Evolutionary conservation across 1,284 basidiomycete species (phyloP), one percentile per base, ranked within the genome.

Genomic region (Heterobasidion irregulare): DNA sequence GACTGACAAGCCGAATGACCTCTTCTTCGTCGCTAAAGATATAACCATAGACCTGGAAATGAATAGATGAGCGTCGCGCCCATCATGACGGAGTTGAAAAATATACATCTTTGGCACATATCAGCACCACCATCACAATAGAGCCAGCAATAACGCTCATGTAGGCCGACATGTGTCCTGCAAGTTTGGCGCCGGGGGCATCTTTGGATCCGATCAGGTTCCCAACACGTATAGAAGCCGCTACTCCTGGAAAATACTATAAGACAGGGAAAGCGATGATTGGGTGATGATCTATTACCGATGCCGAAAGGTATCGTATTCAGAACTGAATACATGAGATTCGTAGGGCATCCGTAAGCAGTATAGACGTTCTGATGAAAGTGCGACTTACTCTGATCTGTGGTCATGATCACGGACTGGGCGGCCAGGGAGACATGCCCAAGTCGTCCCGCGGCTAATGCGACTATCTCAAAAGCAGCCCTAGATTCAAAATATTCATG

Each of bases 381-480:
- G 46, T 10, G 41, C n/a, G 38, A 62, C 71, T 57, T 58, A 85
- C 86, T 83, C 68, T 90, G 87, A 64, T 90, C 88, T 10, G 83
- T 80, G n/a, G 88, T 90, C 84, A 90, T 89, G 57, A 90, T 88
- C 45, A 89, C 82, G 0, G 84, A 84, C 64, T 91, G 87, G 2
- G 85, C 85, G 4, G 84, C 86, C 16, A 90, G 74, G 1, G 86
- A 72, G 41, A 85, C 65, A n/a, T 77, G 63, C 8, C 86, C 86
- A 1, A 91, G 71, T 18, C 79, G 73, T 15, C 85, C 86, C 8
- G 88, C 87, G n/a, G 84, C 84, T 18, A 89, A 69, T 5, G 86
- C 87, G 7, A 89, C 88, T 45, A 89, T 88, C 64, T 90, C 86
- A 60, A 89, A 89, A 0, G 86, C 86, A 47, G 83, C 83, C 85